These are phyloP conservation scores for Coccomyxa sp. DNA, from an alignment of 139 green algal genomes.

Conservation along the genomic window DNA sequence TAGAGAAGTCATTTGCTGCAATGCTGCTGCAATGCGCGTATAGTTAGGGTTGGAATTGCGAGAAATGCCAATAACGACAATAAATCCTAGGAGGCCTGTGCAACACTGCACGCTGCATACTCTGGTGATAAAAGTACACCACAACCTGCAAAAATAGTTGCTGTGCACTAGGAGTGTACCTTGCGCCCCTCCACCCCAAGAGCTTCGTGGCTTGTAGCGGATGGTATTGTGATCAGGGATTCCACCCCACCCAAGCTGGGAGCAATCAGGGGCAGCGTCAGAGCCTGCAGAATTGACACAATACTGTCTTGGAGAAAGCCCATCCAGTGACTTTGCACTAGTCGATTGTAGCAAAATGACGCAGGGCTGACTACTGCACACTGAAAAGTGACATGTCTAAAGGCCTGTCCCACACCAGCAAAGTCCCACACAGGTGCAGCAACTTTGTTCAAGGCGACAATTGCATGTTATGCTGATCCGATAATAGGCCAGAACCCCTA, in stretches of 20 bases:
- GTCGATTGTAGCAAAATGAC: neutral
- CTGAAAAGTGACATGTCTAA: neutral
- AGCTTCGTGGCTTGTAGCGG: slow-evolving; percentile 58
- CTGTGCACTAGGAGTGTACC: neutral
- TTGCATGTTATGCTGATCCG: too few relatives aligned
- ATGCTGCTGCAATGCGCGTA: too few relatives aligned
- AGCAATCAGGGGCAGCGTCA: slow-evolving; percentile 57
- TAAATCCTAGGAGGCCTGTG: too few relatives aligned
- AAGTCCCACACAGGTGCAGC: neutral
- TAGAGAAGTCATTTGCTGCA: too few relatives aligned
- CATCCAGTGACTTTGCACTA: neutral
- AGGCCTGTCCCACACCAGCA: neutral
- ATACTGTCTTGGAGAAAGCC: neutral
- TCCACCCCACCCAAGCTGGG: slow-evolving; percentile 59
- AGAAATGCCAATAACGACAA: too few relatives aligned
- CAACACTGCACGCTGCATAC: neutral
- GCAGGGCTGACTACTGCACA: too few relatives aligned
- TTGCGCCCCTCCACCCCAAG: slow-evolving; percentile 42
- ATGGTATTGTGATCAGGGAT: slow-evolving; percentile 58
- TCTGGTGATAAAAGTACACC: neutral
- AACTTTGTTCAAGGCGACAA: neutral
- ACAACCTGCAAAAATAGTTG: neutral
- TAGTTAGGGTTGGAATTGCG: too few relatives aligned
- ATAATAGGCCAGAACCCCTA: too few relatives aligned
- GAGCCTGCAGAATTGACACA: neutral